phyloP scores from a whole-genome alignment of 177 flowering plant genomes.

The Tripterygium wilfordii region DNA sequence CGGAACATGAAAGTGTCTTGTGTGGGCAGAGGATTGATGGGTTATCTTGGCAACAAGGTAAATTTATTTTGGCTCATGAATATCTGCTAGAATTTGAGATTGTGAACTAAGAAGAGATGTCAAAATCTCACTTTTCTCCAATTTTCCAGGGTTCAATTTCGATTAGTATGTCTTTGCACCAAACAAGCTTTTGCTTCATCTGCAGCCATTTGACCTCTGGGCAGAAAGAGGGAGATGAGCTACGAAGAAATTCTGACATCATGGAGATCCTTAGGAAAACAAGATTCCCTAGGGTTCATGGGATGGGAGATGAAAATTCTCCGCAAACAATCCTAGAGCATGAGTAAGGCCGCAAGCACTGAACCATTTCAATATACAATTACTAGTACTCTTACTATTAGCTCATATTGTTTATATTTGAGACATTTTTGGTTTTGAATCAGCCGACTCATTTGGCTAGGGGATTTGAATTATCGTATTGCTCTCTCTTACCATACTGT shows the following conservation, averaged over 20 bases:
- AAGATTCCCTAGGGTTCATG: slow-evolving; percentile 85
- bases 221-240: slow-evolving; percentile 95
- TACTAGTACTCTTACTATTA: too few species aligned
- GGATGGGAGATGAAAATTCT: slow-evolving; percentile 59
- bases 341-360: slow-evolving; percentile 81
- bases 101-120: slow-evolving; percentile 4
- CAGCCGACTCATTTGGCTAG: slow-evolving; percentile 95
- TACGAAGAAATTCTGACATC: slow-evolving; percentile 86
- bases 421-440: slow-evolving; percentile 15
- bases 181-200: slow-evolving; percentile 93
- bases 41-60: slow-evolving; percentile 99
- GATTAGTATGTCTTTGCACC: slow-evolving; percentile 94
- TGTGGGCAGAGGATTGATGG: slow-evolving; percentile 97
- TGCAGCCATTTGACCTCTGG: slow-evolving; percentile 98
- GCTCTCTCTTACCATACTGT: slow-evolving; percentile 88
- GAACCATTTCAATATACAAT: too few species aligned
- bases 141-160: slow-evolving; percentile 92
- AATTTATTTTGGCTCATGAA: neutral
- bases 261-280: slow-evolving; percentile 95
- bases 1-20: slow-evolving; percentile 88
- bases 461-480: slow-evolving; percentile 91
- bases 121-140: slow-evolving; percentile 12
- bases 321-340: slow-evolving; percentile 93
- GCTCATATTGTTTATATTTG: too few species aligned
- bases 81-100: slow-evolving; percentile 1